Base-by-base conservation (phyloP, 768 basidiomycete genomes). In the Mycena vitilis region DNA sequence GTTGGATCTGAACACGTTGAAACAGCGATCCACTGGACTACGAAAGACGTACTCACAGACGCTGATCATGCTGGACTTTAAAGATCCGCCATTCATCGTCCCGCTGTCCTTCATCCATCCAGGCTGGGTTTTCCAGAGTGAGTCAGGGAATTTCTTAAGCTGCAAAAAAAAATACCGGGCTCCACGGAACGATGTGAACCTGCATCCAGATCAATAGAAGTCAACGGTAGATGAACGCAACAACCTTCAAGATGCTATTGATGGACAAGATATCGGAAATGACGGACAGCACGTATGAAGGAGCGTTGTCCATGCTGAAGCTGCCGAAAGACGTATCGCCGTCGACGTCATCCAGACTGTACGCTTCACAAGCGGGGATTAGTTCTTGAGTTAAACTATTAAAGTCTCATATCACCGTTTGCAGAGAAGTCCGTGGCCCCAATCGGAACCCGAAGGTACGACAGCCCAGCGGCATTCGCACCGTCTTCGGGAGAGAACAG, bases 341-440 rank as follows among this genome's bases (percentile, higher is more conserved):
- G 42, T 64, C 81, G 37, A 80, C 81, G 69, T 91, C 90, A 69
- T 90, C 91, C 62, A 88, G 85, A 59, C 86, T 92, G 74, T 93
- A 93, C 1, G 80, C 92, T 86, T 16, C 18, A 38, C 44, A 23
- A 63, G 3, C n/a, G 12, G 20, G 9, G 22, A 38, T 53, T 42
- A 36, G 15, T 15, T 40, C 40, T 30, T 22, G 44, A 54, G 10
- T 20, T 13, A 36, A 36, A 22, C 45, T 8, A 45, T 20, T 7
- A 55, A 40, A 40, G 15, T 34, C 15, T 20, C 15, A n/a, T n/a
- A 83, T 63, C 66, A 90, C 91, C 67, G 4, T 71, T 80, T 3
- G 85, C 79, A 18, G 92, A 92, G 74, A 93, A 93, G 76, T 93
- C 92, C 4, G 90, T 85, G 2, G 92, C 90, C 6, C 92, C 92